Conservation (phyloP, 805 yeast genomes). For the Metschnikowia santaceciliae region DNA sequence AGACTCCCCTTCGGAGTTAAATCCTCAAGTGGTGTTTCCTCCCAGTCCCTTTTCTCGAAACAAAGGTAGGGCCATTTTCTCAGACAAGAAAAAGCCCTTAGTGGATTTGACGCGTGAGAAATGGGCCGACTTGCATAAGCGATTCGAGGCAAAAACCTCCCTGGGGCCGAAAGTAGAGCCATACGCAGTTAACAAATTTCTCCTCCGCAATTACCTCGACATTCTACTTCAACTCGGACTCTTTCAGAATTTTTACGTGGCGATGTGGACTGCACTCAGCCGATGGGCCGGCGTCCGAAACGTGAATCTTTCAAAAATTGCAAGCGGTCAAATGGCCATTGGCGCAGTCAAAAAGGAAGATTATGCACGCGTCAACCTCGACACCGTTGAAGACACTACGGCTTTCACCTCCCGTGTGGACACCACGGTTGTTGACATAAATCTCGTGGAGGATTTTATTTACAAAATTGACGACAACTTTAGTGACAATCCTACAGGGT, state of each 20-base stretch:
- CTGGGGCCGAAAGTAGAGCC: slow-evolving; percentile 8
- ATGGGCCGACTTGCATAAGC: slow-evolving; percentile 16
- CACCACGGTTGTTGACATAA: slow-evolving; percentile 22
- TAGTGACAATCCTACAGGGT: slow-evolving; percentile 19
- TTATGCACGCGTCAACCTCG: slow-evolving; percentile 5
- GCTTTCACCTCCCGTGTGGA: neutral
- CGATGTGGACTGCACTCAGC: slow-evolving; percentile 31
- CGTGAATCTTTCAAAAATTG: slow-evolving; percentile 7
- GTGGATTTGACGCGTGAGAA: slow-evolving; percentile 31
- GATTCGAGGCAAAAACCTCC: slow-evolving; percentile 5
- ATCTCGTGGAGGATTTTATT: slow-evolving; percentile 32
- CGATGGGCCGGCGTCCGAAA: slow-evolving; percentile 30
- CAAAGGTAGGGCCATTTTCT: slow-evolving; percentile 23
- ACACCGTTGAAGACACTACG: neutral
- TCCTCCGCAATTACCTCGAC: slow-evolving; percentile 29
- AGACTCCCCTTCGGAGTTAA: slow-evolving; percentile 13
- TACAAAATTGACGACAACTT: slow-evolving; percentile 28
- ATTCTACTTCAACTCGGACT: slow-evolving; percentile 29
- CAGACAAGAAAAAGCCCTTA: slow-evolving; percentile 24
- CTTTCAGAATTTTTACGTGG: slow-evolving; percentile 25
- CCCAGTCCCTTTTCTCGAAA: slow-evolving; percentile 24
- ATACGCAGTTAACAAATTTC: slow-evolving; percentile 28
- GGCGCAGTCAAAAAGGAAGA: slow-evolving; percentile 2
- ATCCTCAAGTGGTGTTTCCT: slow-evolving; percentile 31
- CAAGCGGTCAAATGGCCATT: neutral